Base-by-base conservation (phyloP, 805 yeast genomes). In the Wickerhamiella spandovensis region DNA sequence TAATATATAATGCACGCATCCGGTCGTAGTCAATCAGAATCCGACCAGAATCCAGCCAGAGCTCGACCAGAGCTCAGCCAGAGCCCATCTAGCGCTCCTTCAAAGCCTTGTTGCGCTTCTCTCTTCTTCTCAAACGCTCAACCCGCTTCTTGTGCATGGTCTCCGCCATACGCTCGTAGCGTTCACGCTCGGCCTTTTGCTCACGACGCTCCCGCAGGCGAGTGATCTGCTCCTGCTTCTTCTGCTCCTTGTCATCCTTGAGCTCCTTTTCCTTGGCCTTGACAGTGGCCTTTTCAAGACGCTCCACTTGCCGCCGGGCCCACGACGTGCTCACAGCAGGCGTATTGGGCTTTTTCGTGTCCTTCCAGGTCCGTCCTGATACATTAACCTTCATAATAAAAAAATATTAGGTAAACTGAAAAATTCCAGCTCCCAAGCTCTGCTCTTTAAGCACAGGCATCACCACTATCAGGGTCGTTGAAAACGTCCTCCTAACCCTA, bases 121-220 rank as follows among this genome's bases (percentile, higher is more conserved):
- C 98, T 63, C 83, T 81, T 72, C 83, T 81, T 70, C 84, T 81
- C 69, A 90, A 65, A 68, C 98, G 78, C 56, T 88, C 97, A 41
- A 88, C 84, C 72, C 79, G 84, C 80, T 88, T 89, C 43, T 83
- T 83, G 64, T 87, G 90, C 95, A 90, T 85, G 67, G 83, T 86
- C 51, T 77, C 75, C 12, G 95, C 92, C 63, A 90, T 64, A 62
- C 72, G 73, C 61, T 84, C 95, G 62, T 81, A 85, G 60, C 98
- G 77, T 64, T 90, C 97, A 66, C 78, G 79, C 66, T 90, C 98
- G 51, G 76, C 96, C 72, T 82, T 83, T 65, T 78, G 77, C 58
- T 81, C 88, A 62, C 83, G 76, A 67, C 84, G 81, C 57, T 82
- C 85, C 70, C 81, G 85, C 53, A 64, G 56, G 17, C 55, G 50